Evolutionary conservation across 805 yeast species (phyloP), one percentile per base, ranked within the genome.

Genomic region (Sugiyamaella boreocaroliniensis): DNA sequence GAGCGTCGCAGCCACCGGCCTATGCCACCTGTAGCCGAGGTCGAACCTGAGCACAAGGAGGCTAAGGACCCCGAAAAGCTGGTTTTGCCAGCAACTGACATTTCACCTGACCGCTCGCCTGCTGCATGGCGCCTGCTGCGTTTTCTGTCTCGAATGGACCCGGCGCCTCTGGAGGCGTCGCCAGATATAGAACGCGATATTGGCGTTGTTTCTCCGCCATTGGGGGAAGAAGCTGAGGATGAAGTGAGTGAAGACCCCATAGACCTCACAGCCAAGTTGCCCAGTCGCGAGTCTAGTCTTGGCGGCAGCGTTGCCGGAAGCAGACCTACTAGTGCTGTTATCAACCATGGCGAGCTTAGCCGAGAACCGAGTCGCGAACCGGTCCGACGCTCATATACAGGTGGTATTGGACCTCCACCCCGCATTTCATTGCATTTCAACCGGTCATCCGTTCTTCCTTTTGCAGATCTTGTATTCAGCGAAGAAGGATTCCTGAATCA

Each of bases 341-440:
- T 14, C 10, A 32, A 14, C 37, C n/a, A 11, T 32, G 37, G 10
- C 8, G 37, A 32, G 11, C 12, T 32, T 32, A 32, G 4, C n/a
- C 37, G 37, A 10, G 37, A 32, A 9, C 37, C 37, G n/a, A 32
- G 37, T 14, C 37, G 37, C 37, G 37, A 32, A 11, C 40, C n/a
- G 4, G 14, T 12, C 4, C 48, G 18, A 45, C 48, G 16, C 15
- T 18, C 43, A 29, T n/a, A 41, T 26, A 37, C 37, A 14, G 37
- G 37, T 9, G 37, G 37, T 14, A 32, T 32, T 18, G 29, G 16
- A 12, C 49, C 55, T 2, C 43, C 51, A 7, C 57, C 57, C 7
- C 43, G 55, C 4, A 54, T 54, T 48, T 54, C 57, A 2, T 54
- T 54, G 49, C 57, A 54, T 42, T 15, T 54, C n/a, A 48, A 47